These are phyloP conservation scores for Chaetomium globosum DNA, from an alignment of 2,329 filamentous ascomycete genomes.

Conservation along the genomic window DNA sequence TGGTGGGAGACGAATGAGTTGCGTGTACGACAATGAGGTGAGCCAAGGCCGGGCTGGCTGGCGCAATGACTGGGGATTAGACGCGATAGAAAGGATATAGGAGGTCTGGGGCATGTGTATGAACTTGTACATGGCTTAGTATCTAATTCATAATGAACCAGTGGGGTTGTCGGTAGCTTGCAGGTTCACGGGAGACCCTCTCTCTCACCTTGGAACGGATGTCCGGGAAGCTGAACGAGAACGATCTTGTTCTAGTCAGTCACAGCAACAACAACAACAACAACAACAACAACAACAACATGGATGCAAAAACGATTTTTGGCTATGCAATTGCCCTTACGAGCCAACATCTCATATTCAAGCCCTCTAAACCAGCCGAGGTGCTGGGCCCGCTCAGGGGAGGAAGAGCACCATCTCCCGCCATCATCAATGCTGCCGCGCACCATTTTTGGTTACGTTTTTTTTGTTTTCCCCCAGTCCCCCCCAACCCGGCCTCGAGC, in stretches of 20 bases:
- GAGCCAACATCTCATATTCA: not conserved
- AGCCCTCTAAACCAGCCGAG: not conserved
- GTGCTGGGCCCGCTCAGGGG: not conserved
- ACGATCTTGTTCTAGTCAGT: not conserved
- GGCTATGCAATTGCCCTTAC: not conserved
- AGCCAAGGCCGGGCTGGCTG: not conserved
- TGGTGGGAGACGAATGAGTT: not conserved
- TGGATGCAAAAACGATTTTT: not conserved
- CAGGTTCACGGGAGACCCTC: not conserved
- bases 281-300: not conserved
- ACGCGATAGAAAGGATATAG: not conserved
- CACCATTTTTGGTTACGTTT: constrained; percentile 8
- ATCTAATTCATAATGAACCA: constrained; percentile 19
- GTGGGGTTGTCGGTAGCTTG: not conserved
- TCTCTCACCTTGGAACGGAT: not conserved
- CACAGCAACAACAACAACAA: not conserved
- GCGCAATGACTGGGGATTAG: not conserved
- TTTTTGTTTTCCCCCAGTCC: constrained; percentile 3
- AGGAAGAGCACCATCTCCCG: not conserved
- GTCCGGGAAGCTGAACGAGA: not conserved
- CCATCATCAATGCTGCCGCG: constrained; percentile 12
- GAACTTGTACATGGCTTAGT: constrained; percentile 2
- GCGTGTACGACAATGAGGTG: not conserved
- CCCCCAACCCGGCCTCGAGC: constrained; percentile 5
- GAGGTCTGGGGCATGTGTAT: constrained; percentile 1